Evolutionary conservation across 352 stramenopile species (phyloP), one percentile per base, ranked within the genome.

Genomic region (Phytophthora megakarya): DNA sequence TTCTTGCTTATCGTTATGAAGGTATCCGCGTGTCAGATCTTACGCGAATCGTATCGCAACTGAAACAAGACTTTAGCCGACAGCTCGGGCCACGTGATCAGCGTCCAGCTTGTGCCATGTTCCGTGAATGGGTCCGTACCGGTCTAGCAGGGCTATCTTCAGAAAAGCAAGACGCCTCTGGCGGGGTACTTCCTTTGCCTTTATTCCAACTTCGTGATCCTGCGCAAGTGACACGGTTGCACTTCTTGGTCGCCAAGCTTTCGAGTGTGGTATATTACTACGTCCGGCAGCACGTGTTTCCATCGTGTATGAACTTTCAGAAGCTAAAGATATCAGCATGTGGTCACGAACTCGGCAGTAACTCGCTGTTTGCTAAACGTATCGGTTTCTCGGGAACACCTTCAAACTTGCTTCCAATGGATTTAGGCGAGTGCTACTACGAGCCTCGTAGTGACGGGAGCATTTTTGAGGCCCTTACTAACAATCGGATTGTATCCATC

Each of bases 361-460:
- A 98, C 59, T 98, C 98, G 66, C 65, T 99, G 15, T 99, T 99
- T 76, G 89, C 90, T 18, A 93, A 95, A 49, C 90, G 97, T 23
- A 95, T 99, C 49, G 98, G 98, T 1, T 99, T 99, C 74, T 99
- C 94, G 45, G 98, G 98, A 51, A 99, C 98, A 5, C 98, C 98
- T 16, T 99, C 95, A 52, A 98, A 99, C 76, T 74, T 99, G 39
- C 72, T 99, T 16, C 98, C 98, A 16, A 95, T 99, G 77, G 98
- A 99, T 83, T 75, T 99, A 48, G 97, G 97, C 25, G 93, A 98
- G 52, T 99, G 98, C 62, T 94, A 97, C 57, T 99, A 99, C 63
- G 98, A 99, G 62, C 95, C 97, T 43, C 95, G 97, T 39, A 98
- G 98, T 48, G 98, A 99, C 69, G 98, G 97, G 40, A 98, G 98